phyloP scores from a whole-genome alignment of 1,139 yeast genomes.

The Kodamaea alishanica region DNA sequence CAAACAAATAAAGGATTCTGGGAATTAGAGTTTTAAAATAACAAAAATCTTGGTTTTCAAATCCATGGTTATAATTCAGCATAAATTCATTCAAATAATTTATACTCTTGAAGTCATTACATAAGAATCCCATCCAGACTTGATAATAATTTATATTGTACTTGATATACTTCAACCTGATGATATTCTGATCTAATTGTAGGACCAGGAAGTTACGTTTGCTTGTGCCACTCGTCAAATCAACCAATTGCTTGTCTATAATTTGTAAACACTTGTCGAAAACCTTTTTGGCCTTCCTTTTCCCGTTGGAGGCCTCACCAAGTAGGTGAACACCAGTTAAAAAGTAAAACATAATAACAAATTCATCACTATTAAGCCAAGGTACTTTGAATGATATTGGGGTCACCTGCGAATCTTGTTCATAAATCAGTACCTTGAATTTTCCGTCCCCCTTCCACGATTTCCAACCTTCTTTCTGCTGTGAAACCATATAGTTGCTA shows the following conservation, averaged over 20 bases:
- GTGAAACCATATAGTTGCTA: slow-evolving; percentile 23
- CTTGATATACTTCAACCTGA: slow-evolving; percentile 24
- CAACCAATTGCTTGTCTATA: slow-evolving; percentile 25
- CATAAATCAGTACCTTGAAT: slow-evolving; percentile 14
- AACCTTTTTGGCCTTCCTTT: slow-evolving; percentile 29
- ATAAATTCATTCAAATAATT: slow-evolving; percentile 31
- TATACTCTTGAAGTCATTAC: slow-evolving; percentile 25
- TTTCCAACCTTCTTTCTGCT: slow-evolving; percentile 20
- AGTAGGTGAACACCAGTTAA: slow-evolving; percentile 37
- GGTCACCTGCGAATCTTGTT: background rate
- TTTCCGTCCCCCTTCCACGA: slow-evolving; percentile 28
- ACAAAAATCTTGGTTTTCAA: slow-evolving; percentile 31
- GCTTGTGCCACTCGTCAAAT: slow-evolving; percentile 13
- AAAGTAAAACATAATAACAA: slow-evolving; percentile 37
- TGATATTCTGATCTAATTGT: slow-evolving; percentile 18
- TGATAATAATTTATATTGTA: slow-evolving; percentile 30
- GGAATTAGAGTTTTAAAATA: slow-evolving; percentile 33
- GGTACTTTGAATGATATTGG: slow-evolving; percentile 16
- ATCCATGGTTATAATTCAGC: slow-evolving; percentile 27
- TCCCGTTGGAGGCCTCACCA: slow-evolving; percentile 30
- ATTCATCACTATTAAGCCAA: slow-evolving; percentile 45
- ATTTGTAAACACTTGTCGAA: slow-evolving; percentile 34
- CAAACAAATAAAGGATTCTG: slow-evolving; percentile 35
- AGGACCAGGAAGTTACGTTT: slow-evolving; percentile 15
- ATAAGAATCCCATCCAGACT: slow-evolving; percentile 30